Percentiles rank a stretch among this genome's conserved stretches.
Conservation (phyloP, 2,329 filamentous ascomycete species). For the Cytospora mali region DNA sequence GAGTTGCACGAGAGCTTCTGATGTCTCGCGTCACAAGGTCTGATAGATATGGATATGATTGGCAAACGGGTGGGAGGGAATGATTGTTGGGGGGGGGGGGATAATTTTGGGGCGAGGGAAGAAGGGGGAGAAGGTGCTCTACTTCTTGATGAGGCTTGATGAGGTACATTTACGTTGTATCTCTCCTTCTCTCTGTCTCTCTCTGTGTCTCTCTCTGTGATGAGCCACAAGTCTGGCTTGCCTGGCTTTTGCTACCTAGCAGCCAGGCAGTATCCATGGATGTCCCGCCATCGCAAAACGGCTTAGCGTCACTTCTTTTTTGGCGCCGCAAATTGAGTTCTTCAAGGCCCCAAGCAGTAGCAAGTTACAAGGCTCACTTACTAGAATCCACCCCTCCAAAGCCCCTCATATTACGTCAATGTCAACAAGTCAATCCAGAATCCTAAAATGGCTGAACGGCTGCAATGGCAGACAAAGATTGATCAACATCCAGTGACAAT, state of each 20-base stretch:
- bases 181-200: not conserved
- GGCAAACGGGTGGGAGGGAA: slow-evolving; percentile 9
- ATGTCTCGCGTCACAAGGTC: slow-evolving; percentile 28
- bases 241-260: too few species aligned
- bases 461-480: not conserved
- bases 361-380: not conserved
- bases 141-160: not conserved
- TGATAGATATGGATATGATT: slow-evolving; percentile 23
- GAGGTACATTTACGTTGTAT: not conserved
- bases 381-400: not conserved
- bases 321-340: not conserved
- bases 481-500: not conserved
- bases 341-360: too few species aligned
- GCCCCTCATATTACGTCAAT: slow-evolving; percentile 4
- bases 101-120: slow-evolving; percentile 7
- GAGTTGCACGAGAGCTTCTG: slow-evolving; percentile 21
- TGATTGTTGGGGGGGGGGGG: not conserved
- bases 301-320: not conserved
- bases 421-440: not conserved
- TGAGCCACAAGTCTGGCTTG: too few species aligned
- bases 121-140: not conserved
- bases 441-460: too few species aligned
- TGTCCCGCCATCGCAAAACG: not conserved
- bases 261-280: too few species aligned
- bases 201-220: too few species aligned